Evolutionary conservation across 1,284 basidiomycete genomes (phyloP), one percentile per base, ranked within the genome.

Genomic region (Ceratobasidium sp.): DNA sequence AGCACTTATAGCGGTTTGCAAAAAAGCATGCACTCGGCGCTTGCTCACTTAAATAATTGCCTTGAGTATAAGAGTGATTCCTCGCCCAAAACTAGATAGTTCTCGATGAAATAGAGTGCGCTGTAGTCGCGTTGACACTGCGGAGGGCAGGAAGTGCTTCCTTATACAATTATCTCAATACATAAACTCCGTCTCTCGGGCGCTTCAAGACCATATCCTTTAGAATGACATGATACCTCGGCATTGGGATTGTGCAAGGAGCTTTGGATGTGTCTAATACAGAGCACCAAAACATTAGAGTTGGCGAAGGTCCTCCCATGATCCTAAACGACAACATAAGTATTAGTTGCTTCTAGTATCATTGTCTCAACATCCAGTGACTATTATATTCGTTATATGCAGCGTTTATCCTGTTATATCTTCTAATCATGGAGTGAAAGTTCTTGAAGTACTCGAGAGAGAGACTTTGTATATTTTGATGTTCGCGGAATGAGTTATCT

Each of bases 401-500:
- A n/a, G n/a, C n/a, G n/a, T n/a, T n/a, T n/a, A n/a, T n/a, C n/a
- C n/a, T n/a, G n/a, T n/a, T n/a, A n/a, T n/a, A n/a, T n/a, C n/a
- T n/a, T n/a, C n/a, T n/a, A n/a, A n/a, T n/a, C n/a, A n/a, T n/a
- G n/a, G n/a, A n/a, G n/a, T n/a, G n/a, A n/a, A n/a, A n/a, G n/a
- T n/a, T n/a, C n/a, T n/a, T n/a, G n/a, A n/a, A n/a, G n/a, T n/a
- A n/a, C n/a, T n/a, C n/a, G n/a, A n/a, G n/a, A n/a, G n/a, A n/a
- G n/a, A n/a, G n/a, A n/a, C n/a, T n/a, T n/a, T n/a, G 8, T 19
- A 27, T 64, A 14, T 19, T n/a, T 14, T 48, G 84, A 76, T 85
- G 11, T 82, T 80, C 11, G 84, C 85, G 0, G 85, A 85, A 2
- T 83, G 78, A 24, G 85, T 85, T 11, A 80, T 81, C 11, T 76